phyloP scores from a whole-genome alignment of 768 basidiomycete species.

The Strobilomyces dryophilus region DNA sequence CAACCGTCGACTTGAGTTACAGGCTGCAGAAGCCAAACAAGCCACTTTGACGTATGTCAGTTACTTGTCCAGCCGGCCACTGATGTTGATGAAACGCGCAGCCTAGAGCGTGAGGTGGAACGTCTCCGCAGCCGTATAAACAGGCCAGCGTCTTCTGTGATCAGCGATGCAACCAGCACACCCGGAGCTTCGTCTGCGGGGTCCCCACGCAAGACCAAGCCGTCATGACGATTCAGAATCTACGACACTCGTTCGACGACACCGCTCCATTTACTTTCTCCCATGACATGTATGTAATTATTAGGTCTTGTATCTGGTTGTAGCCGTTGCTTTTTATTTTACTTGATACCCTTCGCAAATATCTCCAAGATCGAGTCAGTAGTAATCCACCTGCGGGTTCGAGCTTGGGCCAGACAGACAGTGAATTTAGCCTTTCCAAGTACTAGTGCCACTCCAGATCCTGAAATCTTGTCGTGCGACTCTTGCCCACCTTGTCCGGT shows the following conservation, averaged over 20 bases:
- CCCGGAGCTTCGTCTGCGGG: constrained; percentile 25
- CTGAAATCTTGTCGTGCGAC: too few species aligned
- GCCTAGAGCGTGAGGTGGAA: constrained; percentile 67
- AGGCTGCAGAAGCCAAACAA: constrained; percentile 71
- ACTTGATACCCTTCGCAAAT: background rate
- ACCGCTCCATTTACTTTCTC: background rate
- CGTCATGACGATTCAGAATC: constrained; percentile 10
- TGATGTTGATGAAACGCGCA: constrained; percentile 20
- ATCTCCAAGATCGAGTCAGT: background rate
- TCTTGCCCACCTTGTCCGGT: too few species aligned
- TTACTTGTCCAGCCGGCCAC: background rate
- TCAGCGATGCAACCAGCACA: constrained; percentile 20
- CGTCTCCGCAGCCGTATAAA: constrained; percentile 61
- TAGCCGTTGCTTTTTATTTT: constrained; percentile 12
- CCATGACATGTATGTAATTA: constrained; percentile 15
- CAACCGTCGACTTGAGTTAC: constrained; percentile 74
- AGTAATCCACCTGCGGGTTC: too few species aligned
- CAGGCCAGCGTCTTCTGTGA: constrained; percentile 44
- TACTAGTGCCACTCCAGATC: too few species aligned
- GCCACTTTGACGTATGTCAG: constrained; percentile 57
- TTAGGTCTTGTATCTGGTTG: constrained; percentile 19
- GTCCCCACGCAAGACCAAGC: constrained; percentile 27
- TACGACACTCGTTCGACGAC: background rate
- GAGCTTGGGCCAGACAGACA: too few species aligned
- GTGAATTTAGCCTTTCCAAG: too few species aligned